Conservation (phyloP, 208 protist species). For the Leptomonas seymouri region DNA sequence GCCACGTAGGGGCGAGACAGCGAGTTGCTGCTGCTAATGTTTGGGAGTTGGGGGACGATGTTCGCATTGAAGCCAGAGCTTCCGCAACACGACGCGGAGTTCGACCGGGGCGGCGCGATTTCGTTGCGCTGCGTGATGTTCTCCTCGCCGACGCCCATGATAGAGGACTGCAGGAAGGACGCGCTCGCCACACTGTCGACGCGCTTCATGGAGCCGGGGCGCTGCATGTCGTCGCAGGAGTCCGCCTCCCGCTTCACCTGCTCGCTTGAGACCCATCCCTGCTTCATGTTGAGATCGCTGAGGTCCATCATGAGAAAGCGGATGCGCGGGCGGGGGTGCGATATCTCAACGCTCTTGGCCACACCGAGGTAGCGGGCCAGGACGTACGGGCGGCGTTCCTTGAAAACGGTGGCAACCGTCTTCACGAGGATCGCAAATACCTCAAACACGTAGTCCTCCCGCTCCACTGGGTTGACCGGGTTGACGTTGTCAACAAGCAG, state of each 20-base stretch:
- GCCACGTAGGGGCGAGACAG: constrained; percentile 14
- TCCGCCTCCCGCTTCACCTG: constrained; percentile 38
- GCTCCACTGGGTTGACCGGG: constrained; percentile 41
- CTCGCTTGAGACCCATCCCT: constrained; percentile 52
- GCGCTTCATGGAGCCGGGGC: constrained; percentile 30
- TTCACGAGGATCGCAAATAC: constrained; percentile 71
- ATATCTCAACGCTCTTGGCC: constrained; percentile 60
- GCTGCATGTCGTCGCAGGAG: constrained; percentile 38
- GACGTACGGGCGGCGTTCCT: constrained; percentile 38
- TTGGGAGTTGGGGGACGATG: constrained; percentile 12
- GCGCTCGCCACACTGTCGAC: constrained; percentile 30
- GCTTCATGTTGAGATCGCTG: constrained; percentile 47
- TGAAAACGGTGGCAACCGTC: constrained; percentile 43
- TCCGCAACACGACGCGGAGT: constrained; percentile 23
- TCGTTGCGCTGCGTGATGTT: constrained; percentile 27
- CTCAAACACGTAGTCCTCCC: constrained; percentile 81
- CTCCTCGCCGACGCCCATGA: constrained; percentile 33
- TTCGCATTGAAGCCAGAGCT: constrained; percentile 12
- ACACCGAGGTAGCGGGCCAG: constrained; percentile 58
- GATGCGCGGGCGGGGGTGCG: constrained; percentile 70
- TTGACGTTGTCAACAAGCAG: constrained; percentile 66
- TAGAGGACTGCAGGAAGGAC: constrained; percentile 32
- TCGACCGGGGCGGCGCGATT: constrained; percentile 18
- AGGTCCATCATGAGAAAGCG: constrained; percentile 88
- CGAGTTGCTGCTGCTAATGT: constrained; percentile 12